These are phyloP conservation scores for Trichoderma sp. DNA, from an alignment of 2,329 filamentous ascomycete species.

Conservation along the genomic window DNA sequence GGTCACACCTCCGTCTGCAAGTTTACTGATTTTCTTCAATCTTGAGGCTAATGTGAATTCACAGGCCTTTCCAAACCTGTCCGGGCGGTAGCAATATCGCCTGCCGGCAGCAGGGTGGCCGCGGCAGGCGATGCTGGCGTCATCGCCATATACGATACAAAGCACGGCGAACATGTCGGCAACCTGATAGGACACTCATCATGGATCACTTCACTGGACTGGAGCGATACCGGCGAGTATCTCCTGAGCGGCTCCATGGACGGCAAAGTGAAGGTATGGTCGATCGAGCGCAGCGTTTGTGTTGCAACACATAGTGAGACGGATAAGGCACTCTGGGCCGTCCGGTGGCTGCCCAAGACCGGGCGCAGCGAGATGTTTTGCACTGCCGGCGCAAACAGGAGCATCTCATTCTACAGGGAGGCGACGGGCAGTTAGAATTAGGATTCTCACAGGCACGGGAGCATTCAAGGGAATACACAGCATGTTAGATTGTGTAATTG, in stretches of 20 bases:
- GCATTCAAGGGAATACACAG: not conserved
- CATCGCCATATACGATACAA: conserved; percentile 88
- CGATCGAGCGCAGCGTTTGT: conserved; percentile 74
- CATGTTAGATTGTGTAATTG: not conserved
- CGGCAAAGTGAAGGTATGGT: conserved; percentile 96
- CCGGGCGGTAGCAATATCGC: conserved; percentile 82
- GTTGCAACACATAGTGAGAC: conserved; percentile 94
- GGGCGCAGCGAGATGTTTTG: conserved; percentile 69
- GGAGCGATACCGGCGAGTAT: conserved; percentile 90
- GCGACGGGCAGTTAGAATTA: conserved; percentile 65
- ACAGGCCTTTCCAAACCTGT: conserved; percentile 81
- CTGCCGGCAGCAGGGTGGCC: conserved; percentile 76
- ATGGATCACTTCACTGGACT: conserved; percentile 90
- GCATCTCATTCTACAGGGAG: conserved; percentile 79
- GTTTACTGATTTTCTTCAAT: not conserved
- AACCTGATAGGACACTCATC: conserved; percentile 75
- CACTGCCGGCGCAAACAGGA: conserved; percentile 71
- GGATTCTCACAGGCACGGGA: conserved; percentile 21
- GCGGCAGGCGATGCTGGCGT: conserved; percentile 85
- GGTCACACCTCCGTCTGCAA: conserved; percentile 24
- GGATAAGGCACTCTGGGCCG: conserved; percentile 78
- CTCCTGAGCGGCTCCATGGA: conserved; percentile 85
- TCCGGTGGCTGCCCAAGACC: conserved; percentile 77
- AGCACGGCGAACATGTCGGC: conserved; percentile 86
- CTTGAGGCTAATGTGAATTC: conserved; percentile 15